Evolutionary conservation across 2,329 filamentous ascomycete species (phyloP).

Genomic region (Coniochaeta sp.): DNA sequence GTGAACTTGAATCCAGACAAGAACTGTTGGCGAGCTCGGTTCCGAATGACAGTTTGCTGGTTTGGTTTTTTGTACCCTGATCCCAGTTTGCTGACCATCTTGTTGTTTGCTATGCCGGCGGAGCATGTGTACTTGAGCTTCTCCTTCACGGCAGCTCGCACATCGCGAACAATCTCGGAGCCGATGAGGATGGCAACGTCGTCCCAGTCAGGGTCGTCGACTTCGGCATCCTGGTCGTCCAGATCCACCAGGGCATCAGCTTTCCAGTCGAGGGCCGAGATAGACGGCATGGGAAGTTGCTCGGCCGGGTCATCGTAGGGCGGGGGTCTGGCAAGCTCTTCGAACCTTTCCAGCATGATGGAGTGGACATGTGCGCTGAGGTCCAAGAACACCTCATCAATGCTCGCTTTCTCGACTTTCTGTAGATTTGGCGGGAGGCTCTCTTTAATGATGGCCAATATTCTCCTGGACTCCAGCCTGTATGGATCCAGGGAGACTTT

Average conservation of each 20-base stretch:
- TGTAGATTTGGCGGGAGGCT: slow-evolving; percentile 58
- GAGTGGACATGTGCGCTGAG: slow-evolving; percentile 77
- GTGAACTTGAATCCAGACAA: slow-evolving; percentile 83
- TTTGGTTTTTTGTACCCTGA: slow-evolving; percentile 91
- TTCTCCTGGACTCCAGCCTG: slow-evolving; percentile 74
- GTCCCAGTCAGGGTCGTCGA: slow-evolving; percentile 89
- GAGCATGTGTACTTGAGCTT: slow-evolving; percentile 85
- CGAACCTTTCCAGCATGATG: slow-evolving; percentile 67
- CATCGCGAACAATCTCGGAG: slow-evolving; percentile 76
- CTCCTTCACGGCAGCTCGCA: slow-evolving; percentile 63
- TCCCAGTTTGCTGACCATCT: slow-evolving; percentile 91
- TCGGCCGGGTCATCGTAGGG: slow-evolving; percentile 69
- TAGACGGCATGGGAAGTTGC: slow-evolving; percentile 60
- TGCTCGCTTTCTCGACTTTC: slow-evolving; percentile 84
- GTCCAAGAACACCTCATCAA: slow-evolving; percentile 95
- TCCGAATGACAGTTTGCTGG: slow-evolving; percentile 87
- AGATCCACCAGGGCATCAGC: slow-evolving; percentile 77
- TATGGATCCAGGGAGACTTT: slow-evolving; percentile 96
- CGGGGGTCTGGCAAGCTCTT: slow-evolving; percentile 60
- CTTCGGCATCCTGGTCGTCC: slow-evolving; percentile 63
- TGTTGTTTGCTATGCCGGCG: slow-evolving; percentile 81
- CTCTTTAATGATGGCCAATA: slow-evolving; percentile 72
- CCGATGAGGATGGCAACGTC: slow-evolving; percentile 82
- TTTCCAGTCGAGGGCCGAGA: slow-evolving; percentile 72
- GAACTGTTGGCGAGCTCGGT: slow-evolving; percentile 73